These are phyloP conservation scores for Pseudonectria foliicola DNA, from an alignment of 2,329 filamentous ascomycete species.

Conservation along the genomic window DNA sequence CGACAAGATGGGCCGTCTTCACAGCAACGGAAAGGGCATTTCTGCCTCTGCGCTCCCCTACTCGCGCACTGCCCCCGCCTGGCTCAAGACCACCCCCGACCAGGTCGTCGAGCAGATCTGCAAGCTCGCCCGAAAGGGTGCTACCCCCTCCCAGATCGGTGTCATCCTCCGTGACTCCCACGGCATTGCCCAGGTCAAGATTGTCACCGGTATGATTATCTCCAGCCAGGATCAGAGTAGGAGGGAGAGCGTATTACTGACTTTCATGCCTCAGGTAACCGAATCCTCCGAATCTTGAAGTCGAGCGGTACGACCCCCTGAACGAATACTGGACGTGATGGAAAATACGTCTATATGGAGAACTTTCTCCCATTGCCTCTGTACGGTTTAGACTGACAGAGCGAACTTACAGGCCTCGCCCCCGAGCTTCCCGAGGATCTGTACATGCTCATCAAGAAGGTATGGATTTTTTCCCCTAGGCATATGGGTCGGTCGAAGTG, in stretches of 20 bases:
- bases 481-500: no score
- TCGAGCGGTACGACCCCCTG: constrained; percentile 72
- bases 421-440: constrained; percentile 99
- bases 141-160: constrained; percentile 97
- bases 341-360: constrained; percentile 21
- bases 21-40: constrained; percentile 99
- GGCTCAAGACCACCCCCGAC: constrained; percentile 98
- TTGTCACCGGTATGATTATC: constrained; percentile 75
- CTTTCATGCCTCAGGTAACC: constrained; percentile 67
- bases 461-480: constrained; percentile 30
- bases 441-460: constrained; percentile 99
- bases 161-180: constrained; percentile 97
- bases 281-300: constrained; percentile 99
- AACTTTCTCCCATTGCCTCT: constrained; percentile 57
- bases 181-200: constrained; percentile 95
- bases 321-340: constrained; percentile 20
- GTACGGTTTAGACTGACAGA: constrained; percentile 90
- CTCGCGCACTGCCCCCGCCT: constrained; percentile 84
- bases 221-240: neutral
- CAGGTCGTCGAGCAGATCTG: constrained; percentile 99
- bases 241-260: constrained; percentile 26
- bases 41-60: constrained; percentile 92
- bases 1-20: constrained; percentile 88
- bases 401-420: constrained; percentile 89
- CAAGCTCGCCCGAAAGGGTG: constrained; percentile 98